Evolutionary conservation across 768 basidiomycete species (phyloP), one percentile per base, ranked within the genome.

Genomic region (Naematelia encephala): DNA sequence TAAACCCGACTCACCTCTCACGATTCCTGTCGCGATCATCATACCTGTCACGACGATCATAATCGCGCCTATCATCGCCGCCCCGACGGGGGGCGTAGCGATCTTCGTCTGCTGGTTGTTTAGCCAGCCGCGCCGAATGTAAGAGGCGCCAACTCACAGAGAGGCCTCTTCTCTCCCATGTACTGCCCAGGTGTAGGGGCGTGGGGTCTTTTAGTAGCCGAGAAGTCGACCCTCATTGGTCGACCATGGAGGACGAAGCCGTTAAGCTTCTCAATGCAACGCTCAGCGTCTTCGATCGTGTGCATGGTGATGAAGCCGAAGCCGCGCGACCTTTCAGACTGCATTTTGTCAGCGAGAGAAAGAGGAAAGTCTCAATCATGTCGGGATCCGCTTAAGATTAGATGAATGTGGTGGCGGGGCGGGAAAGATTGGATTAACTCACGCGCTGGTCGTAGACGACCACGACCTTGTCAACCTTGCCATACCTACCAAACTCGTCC

Each of bases 241-340:
- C 94, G 89, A 23, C 92, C 94, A 69, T 98, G 94, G 54, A 99
- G 82, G 67, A 92, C 91, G 49, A 93, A 79, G 42, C 96, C 96
- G 73, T 97, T 98, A 49, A 98, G 81, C 70, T 90, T 89, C 60
- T 87, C 84, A 69, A 99, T 88, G 78, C 90, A 93, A 27, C 87
- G 81, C 25, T 84, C 81, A 8, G 94, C 94, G 62, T 96, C 94
- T 59, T 91, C 90, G n/a, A 86, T 84, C 34, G 82, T 82, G 13
- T 84, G 82, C 92, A 99, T 97, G 65, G 86, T 87, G 78, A 99
- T 93, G 76, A 99, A 99, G 44, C 94, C 94, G 66, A 99, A 99
- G 11, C 94, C 96, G 62, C 94, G 89, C 54, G 94, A 97, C 57
- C 94, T 87, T 75, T 93, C 92, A 54, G 90, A 90, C 91, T 80